Percentiles rank a stretch among this genome's conserved stretches.
These are phyloP conservation scores for Diplosphaera chodatii DNA, from an alignment of 139 green algal species.

Conservation along the genomic window DNA sequence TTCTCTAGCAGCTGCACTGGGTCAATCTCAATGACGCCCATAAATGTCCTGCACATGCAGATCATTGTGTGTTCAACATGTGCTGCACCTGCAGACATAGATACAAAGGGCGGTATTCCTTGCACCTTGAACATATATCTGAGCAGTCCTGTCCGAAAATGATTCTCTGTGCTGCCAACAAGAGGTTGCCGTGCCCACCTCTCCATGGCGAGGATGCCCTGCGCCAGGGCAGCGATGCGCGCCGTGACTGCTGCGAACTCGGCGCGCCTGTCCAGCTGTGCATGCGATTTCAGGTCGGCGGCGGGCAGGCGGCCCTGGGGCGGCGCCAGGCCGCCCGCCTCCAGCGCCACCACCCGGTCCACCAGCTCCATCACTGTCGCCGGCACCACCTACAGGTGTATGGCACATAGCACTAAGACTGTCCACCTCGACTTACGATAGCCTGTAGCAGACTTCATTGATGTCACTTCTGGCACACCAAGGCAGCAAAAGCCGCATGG, in stretches of 20 bases:
- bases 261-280: background rate
- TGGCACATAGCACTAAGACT: no score
- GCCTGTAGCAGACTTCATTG: no score
- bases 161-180: no score
- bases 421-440: no score
- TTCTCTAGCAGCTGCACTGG: constrained; percentile 6
- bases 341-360: constrained; percentile 2
- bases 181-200: no score
- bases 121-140: no score
- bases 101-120: no score
- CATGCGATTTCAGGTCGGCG: background rate
- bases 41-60: constrained; percentile 1
- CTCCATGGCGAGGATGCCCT: constrained; percentile 11
- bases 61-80: no score
- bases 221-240: constrained; percentile 4
- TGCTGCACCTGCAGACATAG: no score
- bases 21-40: constrained; percentile 6
- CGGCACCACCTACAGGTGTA: background rate
- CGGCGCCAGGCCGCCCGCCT: background rate
- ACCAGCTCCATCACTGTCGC: background rate
- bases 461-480: no score
- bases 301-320: background rate
- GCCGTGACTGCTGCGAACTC: background rate
- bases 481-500: no score
- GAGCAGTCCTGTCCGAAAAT: no score